phyloP scores from a whole-genome alignment of 2,329 filamentous ascomycete genomes.

The Colletotrichum sp. region DNA sequence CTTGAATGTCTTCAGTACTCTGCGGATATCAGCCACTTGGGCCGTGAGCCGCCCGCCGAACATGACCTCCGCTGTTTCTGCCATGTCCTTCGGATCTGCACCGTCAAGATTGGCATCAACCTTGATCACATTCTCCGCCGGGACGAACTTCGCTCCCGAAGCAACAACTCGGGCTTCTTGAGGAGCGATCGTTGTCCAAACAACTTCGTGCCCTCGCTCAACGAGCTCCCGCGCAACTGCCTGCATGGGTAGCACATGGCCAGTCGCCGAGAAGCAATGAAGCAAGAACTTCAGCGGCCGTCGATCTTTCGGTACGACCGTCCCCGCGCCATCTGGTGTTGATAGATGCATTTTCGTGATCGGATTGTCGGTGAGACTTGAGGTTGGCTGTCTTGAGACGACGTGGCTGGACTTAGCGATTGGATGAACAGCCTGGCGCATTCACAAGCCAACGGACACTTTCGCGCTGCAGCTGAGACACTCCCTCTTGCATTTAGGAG shows the following conservation, averaged over 20 bases:
- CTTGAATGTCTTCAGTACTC: constrained; percentile 29
- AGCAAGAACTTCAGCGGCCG: constrained; percentile 38
- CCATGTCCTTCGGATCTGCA: constrained; percentile 32
- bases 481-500: not conserved
- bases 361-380: not conserved
- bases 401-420: not conserved
- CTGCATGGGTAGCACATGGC: constrained; percentile 44
- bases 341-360: constrained; percentile 1
- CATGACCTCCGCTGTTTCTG: constrained; percentile 30
- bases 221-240: constrained; percentile 42
- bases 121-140: constrained; percentile 33
- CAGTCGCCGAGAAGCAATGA: constrained; percentile 43
- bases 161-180: constrained; percentile 37
- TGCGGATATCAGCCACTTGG: constrained; percentile 40
- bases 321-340: not conserved
- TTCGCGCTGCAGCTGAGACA: not conserved
- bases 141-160: constrained; percentile 37
- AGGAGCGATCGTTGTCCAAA: constrained; percentile 40
- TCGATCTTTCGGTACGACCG: not conserved
- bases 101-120: constrained; percentile 34
- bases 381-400: not conserved
- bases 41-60: constrained; percentile 34
- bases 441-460: not conserved
- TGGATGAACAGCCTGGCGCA: constrained; percentile 7
- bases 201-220: constrained; percentile 39